Evolutionary conservation across 2,329 filamentous ascomycete species (phyloP), one percentile per base, ranked within the genome.

Genomic region (Hymenoscyphus albidus): DNA sequence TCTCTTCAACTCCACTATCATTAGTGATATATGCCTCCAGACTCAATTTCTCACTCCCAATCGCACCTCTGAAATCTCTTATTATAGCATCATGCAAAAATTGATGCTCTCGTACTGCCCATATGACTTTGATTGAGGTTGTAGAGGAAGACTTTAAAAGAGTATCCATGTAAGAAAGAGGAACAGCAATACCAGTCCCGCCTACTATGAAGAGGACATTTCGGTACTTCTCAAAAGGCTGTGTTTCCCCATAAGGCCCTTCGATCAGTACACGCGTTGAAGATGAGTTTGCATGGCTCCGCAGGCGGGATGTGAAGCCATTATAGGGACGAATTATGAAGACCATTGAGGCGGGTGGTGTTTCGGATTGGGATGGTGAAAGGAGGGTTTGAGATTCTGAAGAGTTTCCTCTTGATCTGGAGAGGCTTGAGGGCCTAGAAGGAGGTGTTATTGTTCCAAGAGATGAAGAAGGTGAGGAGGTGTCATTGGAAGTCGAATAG

Each of bases 251-350:
- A 57, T 82, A 82, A 0, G 80, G 80, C 0, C 80, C 80, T 14
- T 82, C 80, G 5, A 82, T 74, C 0, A 81, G 70, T 0, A 82
- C 72, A 0, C 76, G 74, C 0, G 80, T 59, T 0, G 71, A 67
- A 0, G 72, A 70, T 0, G 75, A 70, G 2, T 63, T 67, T 0
- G 75, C 51, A 14, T 51, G 58, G 9, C 54, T 44, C 31, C 38
- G 39, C 10, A 82, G 74, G 1, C 79, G 73, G 0, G 70, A 69
- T 0, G 79, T 82, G 69, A 81, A 81, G 56, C 79, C 74, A 55
- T 80, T 76, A 65, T 81, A 81, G 0, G 80, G 80, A 0, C 80
- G 72, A 55, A 82, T 78, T n/a, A 82, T 71, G 51, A 82, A 81
- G 0, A 75, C 75, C 74, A 81, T 78, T 9, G 70, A 64, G 6